Evolutionary conservation across 805 yeast genomes (phyloP), one percentile per base, ranked within the genome.

Genomic region (Cyberlindnera mrakii): DNA sequence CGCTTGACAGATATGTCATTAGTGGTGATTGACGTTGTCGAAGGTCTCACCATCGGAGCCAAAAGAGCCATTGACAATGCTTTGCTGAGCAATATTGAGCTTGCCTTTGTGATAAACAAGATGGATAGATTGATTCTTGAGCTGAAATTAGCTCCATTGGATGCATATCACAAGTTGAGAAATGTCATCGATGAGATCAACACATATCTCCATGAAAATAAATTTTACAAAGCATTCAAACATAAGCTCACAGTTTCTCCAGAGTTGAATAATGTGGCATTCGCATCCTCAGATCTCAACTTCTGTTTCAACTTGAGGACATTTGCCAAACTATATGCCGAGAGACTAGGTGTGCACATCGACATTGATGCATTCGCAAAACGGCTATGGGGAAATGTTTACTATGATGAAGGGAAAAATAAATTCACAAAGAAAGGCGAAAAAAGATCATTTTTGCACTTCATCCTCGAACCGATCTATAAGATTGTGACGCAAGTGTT

Each of bases 101-200:
- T 91, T 15, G 64, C 72, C 4, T 61, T 90, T 17, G 76, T 86
- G 5, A 48, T 93, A 5, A 90, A 86, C 62, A 93, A 95, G 61
- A 52, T 95, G 8, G 99, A 93, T 59, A 65, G 97, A 46, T 66
- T 93, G n/a, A 71, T 91, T 0, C 56, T 90, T 35, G 99, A 93
- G 50, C 64, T 90, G 34, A 74, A 78, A 48, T 65, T 91, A 4
- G 85, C 96, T 0, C 87, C 88, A 2, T 51, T 63, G 2, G 96
- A 87, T 49, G 75, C 89, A 1, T 86, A 78, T 56, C 70, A 74
- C 54, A 90, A 93, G 56, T 51, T 93, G 25, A 65, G 76, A 43
- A 69, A 73, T 48, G 64, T 72, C 2, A 66, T 90, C 16, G 83
- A 80, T 37, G 78, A 78, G 32, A 65, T 89, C n/a, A 88, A 89